Evolutionary conservation across 805 yeast genomes (phyloP), one percentile per base, ranked within the genome.

Genomic region (Ogataea trehaloabstinens): DNA sequence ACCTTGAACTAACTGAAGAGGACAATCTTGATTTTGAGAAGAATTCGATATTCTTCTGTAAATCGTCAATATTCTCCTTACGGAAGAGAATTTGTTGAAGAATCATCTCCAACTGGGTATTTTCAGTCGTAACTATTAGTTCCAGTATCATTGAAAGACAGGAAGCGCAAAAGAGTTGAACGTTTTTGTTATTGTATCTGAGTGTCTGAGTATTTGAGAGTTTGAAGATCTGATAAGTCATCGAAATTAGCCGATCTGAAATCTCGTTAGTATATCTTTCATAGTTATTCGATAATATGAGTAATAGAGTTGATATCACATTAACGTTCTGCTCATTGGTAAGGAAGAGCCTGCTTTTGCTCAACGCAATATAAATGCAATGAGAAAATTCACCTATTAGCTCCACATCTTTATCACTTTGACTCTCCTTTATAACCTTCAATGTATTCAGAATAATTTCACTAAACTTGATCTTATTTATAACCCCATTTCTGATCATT

Each of bases 381-480:
- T 36, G 33, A 8, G 47, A 22, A 15, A 58, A 35, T 3, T 44
- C 33, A 15, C 49, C 39, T 4, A 70, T 42, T 12, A 56, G 38
- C 3, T 41, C 37, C 2, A 49, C 33, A 36, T 63, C 43, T 13
- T 22, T 25, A 33, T 52, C 51, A 36, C 66, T 10, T 19, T 35
- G n/a, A 33, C 39, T 30, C 36, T 49, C 31, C 16, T 45, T 42
- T 36, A 55, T 34, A 1, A 38, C 51, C 4, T 38, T 33, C 17
- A 68, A 35, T 0, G 66, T 48, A 17, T 47, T 44, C 2, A 49
- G 31, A 1, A 68, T 37, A 1, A 66, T 49, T 6, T 73, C 76
- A 7, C 68, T 63, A 36, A 69, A 57, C 41, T 65, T 72, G 25
- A 73, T 53, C 30, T 63, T 66, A 35, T 70, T 68, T 41, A 76